phyloP scores from a whole-genome alignment of 768 basidiomycete species.

The Tephrocybe rancida region DNA sequence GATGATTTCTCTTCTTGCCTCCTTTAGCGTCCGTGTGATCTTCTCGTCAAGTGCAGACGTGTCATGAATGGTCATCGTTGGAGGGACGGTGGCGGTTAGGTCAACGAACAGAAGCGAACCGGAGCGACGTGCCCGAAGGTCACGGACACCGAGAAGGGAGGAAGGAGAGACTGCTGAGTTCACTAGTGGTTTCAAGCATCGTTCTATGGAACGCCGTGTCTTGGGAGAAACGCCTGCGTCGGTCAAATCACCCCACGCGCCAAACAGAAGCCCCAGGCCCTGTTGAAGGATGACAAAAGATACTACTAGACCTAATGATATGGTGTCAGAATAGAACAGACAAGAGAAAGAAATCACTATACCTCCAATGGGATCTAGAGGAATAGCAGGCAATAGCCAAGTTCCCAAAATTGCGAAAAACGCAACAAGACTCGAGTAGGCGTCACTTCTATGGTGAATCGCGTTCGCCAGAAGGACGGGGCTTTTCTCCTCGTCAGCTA shows the following conservation, averaged over 20 bases:
- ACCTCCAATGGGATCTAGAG: conserved; percentile 95
- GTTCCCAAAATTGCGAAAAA: conserved; percentile 92
- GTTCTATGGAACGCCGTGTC: conserved; percentile 55
- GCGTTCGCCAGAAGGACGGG: conserved; percentile 96
- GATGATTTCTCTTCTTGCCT: conserved; percentile 62
- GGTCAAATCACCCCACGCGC: conserved; percentile 80
- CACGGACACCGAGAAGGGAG: conserved; percentile 45
- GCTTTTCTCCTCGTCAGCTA: conserved; percentile 89
- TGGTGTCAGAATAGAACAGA: not conserved
- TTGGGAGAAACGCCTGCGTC: conserved; percentile 74
- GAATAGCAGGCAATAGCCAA: conserved; percentile 80
- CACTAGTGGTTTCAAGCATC: conserved; percentile 57
- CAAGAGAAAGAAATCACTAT: conserved; percentile 22
- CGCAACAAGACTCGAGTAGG: conserved; percentile 90
- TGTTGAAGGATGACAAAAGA: conserved; percentile 87
- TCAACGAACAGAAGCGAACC: conserved; percentile 87
- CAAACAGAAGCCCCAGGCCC: conserved; percentile 64
- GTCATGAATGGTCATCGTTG: conserved; percentile 56
- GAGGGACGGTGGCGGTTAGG: conserved; percentile 72
- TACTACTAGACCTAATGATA: conserved; percentile 72
- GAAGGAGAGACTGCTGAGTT: conserved; percentile 28
- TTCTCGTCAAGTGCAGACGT: conserved; percentile 60
- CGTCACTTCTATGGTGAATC: conserved; percentile 96
- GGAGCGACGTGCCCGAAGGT: conserved; percentile 73
- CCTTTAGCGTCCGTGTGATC: conserved; percentile 58